Evolutionary conservation across 768 basidiomycete genomes (phyloP).

Genomic region (Inosperma sp.): DNA sequence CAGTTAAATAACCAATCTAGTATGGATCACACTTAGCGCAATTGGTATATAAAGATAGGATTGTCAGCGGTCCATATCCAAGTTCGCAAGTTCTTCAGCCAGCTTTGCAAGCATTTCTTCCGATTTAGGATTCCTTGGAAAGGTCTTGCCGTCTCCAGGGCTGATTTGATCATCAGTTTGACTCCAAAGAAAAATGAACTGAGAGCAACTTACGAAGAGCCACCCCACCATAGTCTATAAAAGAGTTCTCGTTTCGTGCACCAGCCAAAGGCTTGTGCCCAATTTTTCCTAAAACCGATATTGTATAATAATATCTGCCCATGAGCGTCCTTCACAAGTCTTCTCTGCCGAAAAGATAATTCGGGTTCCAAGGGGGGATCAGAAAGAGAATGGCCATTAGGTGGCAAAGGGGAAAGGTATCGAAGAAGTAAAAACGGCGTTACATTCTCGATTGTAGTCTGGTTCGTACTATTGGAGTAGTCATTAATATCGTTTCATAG

Average conservation of each 20-base stretch:
- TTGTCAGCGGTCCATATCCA: slow-evolving; percentile 44
- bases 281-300: slow-evolving; percentile 68
- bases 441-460: slow-evolving; percentile 78
- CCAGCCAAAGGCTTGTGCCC: slow-evolving; percentile 65
- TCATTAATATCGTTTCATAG: too few species aligned
- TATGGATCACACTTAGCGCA: too few species aligned
- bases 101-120: slow-evolving; percentile 64
- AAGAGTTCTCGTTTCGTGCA: slow-evolving; percentile 48
- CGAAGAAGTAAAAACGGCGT: slow-evolving; percentile 72
- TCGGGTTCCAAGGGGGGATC: slow-evolving; percentile 72
- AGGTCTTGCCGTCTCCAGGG: slow-evolving; percentile 61
- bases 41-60: too few species aligned
- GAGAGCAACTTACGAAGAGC: slow-evolving; percentile 49
- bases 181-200: neutral
- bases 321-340: slow-evolving; percentile 61
- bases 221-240: slow-evolving; percentile 54
- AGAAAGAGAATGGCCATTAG: slow-evolving; percentile 48
- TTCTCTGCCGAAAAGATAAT: slow-evolving; percentile 59
- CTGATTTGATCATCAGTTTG: slow-evolving; percentile 27
- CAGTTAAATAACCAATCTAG: too few species aligned
- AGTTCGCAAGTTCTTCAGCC: slow-evolving; percentile 55
- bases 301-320: slow-evolving; percentile 60
- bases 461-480: slow-evolving; percentile 56
- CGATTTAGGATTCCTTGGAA: slow-evolving; percentile 63
- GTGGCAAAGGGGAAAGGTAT: slow-evolving; percentile 60